A percentile compares a stretch with the other conserved stretches of the same genome.
Conservation (phyloP, 192 early-diverging fungal genomes). For the Coemansia sp. region DNA sequence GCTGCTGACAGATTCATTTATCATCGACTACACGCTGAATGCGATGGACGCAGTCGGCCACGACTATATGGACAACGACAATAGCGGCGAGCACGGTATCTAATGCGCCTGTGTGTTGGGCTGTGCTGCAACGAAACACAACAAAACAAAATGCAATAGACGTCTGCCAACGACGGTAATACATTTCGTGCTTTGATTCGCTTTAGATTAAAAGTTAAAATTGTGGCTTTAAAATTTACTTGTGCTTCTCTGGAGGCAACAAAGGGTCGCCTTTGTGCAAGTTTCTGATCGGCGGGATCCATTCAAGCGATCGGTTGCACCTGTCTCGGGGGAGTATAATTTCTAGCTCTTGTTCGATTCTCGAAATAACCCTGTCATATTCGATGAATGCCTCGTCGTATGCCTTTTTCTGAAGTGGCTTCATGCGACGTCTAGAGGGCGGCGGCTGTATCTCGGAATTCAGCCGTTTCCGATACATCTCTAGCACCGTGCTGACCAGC, state of each 20-base stretch:
- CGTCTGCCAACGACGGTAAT: too few relatives aligned
- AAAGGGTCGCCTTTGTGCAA: conserved; percentile 22
- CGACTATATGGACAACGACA: conserved; percentile 19
- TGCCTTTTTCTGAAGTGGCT: conserved; percentile 14
- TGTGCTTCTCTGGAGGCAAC: not conserved
- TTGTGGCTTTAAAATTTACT: not conserved
- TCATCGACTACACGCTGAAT: conserved; percentile 89
- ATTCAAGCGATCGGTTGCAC: conserved; percentile 22
- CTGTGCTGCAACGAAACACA: too few relatives aligned
- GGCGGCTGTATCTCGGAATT: conserved; percentile 22
- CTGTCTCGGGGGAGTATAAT: conserved; percentile 37
- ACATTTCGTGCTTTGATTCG: not conserved
- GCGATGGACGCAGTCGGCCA: conserved; percentile 67
- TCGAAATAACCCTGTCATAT: conserved; percentile 26
- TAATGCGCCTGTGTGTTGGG: not conserved
- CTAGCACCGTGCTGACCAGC: conserved; percentile 24
- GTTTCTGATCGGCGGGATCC: conserved; percentile 37
- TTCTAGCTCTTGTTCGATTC: conserved; percentile 35
- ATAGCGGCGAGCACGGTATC: not conserved
- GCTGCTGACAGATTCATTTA: conserved; percentile 76
- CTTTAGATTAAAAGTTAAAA: too few relatives aligned
- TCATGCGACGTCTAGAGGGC: conserved; percentile 14
- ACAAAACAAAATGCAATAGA: too few relatives aligned
- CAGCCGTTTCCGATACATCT: conserved; percentile 12
- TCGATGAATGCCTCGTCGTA: conserved; percentile 13